Evolutionary conservation across 83 land plant species (phyloP), one percentile per base, ranked within the genome.

Genomic region (Picea abies): DNA sequence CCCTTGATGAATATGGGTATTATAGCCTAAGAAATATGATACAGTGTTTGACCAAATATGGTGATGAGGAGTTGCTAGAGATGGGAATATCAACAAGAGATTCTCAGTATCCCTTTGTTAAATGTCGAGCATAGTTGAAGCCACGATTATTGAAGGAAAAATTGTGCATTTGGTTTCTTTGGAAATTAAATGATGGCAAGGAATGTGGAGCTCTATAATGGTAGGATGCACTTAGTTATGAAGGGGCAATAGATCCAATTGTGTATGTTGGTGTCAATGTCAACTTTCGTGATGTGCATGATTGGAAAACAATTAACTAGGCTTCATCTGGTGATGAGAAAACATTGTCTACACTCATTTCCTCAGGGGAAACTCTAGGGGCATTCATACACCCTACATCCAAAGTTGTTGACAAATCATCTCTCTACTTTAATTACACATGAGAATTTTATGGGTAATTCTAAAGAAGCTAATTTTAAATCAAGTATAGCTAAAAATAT

Each of bases 151-250:
- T 90, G 76, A 88, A 88, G 84, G 83, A 84, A 26, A 87, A 83
- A 78, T 84, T 94, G 35, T 80, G 52, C 77, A 79, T 81, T 11
- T 94, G 96, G 96, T 63, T 94, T 17, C 44, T 82, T 56, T 78
- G 65, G 39, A 94, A 89, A 80, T 4, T 65, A 58, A 85, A 85
- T 80, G 89, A 89, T 86, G 82, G 85, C 14, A 68, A 84, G 32
- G 94, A 94, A 16, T 90, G 86, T 72, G 96, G 96, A 61, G 86
- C 85, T 61, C 84, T 94, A 15, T 93, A 94, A 71, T 81, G 88
- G 85, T 89, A 88, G 44, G 89, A 92, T 83, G 88, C 94, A 66
- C 93, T 94, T 89, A 92, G 93, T n/a, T 94, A 92, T 90, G 93
- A 92, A 1, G 89, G 96, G 96, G 96, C 93, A 16, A 84, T 94